These are phyloP conservation scores for Colletotrichum cereale DNA, from an alignment of 2,329 filamentous ascomycete species.

Conservation along the genomic window DNA sequence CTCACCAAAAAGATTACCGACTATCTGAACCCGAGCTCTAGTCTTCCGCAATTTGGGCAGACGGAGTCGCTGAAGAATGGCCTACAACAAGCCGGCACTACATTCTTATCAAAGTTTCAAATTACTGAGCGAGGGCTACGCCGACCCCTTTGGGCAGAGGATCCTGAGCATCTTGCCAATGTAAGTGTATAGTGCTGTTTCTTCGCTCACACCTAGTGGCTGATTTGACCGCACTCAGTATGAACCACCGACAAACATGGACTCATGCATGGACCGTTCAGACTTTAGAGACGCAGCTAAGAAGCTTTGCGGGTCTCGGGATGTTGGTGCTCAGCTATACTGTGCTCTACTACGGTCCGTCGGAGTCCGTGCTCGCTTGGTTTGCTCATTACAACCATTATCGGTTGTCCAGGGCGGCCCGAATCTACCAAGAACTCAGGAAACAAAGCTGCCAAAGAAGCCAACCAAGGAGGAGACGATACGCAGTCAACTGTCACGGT, in stretches of 20 bases:
- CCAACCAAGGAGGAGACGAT: conserved; percentile 51
- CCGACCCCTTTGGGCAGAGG: conserved; percentile 81
- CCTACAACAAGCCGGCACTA: conserved; percentile 74
- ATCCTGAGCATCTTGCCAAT: conserved; percentile 69
- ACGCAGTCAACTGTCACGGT: conserved; percentile 55
- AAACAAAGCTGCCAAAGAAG: conserved; percentile 49
- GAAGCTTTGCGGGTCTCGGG: conserved; percentile 82
- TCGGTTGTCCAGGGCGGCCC: conserved; percentile 72
- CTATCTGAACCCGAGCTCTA: conserved; percentile 76
- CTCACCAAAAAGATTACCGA: conserved; percentile 74
- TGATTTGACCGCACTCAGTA: conserved; percentile 56
- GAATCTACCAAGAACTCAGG: conserved; percentile 57
- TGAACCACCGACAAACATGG: conserved; percentile 71
- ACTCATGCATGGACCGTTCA: conserved; percentile 74
- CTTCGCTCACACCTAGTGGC: conserved; percentile 7
- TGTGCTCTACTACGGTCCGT: conserved; percentile 86
- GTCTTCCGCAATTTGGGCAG: conserved; percentile 79
- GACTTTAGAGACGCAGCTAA: conserved; percentile 82
- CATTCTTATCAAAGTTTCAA: conserved; percentile 78
- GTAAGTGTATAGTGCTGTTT: conserved; percentile 53
- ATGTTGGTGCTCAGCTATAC: conserved; percentile 90
- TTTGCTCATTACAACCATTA: conserved; percentile 90
- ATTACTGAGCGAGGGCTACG: conserved; percentile 79
- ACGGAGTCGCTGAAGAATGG: conserved; percentile 84
- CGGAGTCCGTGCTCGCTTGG: conserved; percentile 84